These are phyloP conservation scores for Maudiozyma turicensis DNA, from an alignment of 805 yeast species.

Conservation along the genomic window DNA sequence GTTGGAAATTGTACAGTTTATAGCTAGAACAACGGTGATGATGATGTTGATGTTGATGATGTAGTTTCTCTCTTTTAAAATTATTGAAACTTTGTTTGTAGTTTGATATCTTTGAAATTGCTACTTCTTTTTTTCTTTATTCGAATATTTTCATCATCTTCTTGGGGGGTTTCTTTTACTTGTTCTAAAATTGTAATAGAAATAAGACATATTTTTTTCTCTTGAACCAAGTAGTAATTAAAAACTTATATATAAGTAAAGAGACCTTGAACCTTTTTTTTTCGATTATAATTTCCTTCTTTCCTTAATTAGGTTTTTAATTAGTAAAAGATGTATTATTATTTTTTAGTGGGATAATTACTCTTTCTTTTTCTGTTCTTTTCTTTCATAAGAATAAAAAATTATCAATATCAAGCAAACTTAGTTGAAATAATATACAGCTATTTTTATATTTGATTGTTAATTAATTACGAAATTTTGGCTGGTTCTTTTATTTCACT, in stretches of 20 bases:
- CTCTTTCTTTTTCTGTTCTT: no score
- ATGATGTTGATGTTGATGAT: no score
- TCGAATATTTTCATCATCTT: no score
- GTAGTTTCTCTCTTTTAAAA: no score
- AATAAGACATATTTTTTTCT: neutral
- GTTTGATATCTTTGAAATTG: no score
- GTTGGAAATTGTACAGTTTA: no score
- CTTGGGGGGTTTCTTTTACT: no score
- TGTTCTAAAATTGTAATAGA: no score
- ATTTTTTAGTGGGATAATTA: neutral
- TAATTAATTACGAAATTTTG: neutral
- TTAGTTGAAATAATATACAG: neutral
- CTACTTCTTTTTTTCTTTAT: no score
- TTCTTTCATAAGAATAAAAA: no score
- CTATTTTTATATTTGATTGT: neutral
- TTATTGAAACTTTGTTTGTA: no score
- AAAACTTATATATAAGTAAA: neutral
- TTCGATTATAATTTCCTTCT: neutral
- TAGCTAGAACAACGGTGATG: no score
- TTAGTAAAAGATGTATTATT: neutral
- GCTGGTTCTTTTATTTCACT: neutral
- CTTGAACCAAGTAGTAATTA: neutral
- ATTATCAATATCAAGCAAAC: neutral
- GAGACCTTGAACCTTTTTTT: neutral
- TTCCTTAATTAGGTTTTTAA: neutral